These are phyloP conservation scores for Candida ponderosae DNA, from an alignment of 805 yeast genomes.

Conservation along the genomic window DNA sequence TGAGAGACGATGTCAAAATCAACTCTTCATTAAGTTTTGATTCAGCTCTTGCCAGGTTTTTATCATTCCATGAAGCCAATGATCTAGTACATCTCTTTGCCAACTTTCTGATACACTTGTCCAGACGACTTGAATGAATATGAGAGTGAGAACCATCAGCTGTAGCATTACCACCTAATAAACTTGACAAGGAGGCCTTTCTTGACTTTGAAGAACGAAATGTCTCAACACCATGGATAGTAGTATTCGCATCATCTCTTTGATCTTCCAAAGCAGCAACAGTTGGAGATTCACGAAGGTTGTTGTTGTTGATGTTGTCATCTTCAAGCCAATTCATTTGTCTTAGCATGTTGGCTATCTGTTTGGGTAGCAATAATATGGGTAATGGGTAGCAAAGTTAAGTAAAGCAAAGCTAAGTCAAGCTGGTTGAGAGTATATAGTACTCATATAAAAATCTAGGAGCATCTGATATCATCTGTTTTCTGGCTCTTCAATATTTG, in stretches of 20 bases:
- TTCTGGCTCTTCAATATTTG: too few species aligned
- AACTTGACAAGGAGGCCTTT: constrained; percentile 9
- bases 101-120: constrained; percentile 7
- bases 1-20: background rate
- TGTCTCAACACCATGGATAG: background rate
- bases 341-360: too few species aligned
- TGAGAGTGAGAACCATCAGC: background rate
- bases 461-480: too few species aligned
- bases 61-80: constrained; percentile 2
- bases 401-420: too few species aligned
- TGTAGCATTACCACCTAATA: constrained; percentile 1
- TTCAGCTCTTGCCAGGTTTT: background rate
- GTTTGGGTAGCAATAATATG: too few species aligned
- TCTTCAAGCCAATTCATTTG: too few species aligned
- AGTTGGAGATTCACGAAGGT: background rate
- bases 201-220: constrained; percentile 10
- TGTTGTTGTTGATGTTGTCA: too few species aligned
- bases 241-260: background rate
- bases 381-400: too few species aligned
- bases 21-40: background rate
- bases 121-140: constrained; percentile 2
- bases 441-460: too few species aligned
- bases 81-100: constrained; percentile 9
- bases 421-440: too few species aligned
- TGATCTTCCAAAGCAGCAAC: background rate